Base-by-base conservation (phyloP, 345 rosid species). In the Nephelium lappaceum region DNA sequence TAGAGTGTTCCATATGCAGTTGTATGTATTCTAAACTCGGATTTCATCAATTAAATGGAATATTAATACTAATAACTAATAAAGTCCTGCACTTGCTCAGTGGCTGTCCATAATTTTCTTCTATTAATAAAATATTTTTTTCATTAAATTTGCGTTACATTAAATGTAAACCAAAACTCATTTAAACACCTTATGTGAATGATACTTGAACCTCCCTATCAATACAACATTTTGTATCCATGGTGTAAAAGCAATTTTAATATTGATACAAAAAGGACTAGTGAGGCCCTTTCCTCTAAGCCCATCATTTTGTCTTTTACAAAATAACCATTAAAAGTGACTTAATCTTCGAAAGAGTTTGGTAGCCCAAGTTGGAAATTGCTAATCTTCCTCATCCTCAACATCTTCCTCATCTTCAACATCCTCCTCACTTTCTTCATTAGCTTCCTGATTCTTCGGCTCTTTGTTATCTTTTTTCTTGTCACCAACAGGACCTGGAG, bases 341-440 rank as follows among this genome's bases (percentile, higher is more conserved):
- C 53, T 38, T 76, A 21, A 51, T 67, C 5, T 68, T 11, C 31
- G 2, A 69, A 5, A 36, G 8, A 36, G n/a, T 12, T 8, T 41
- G 69, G 18, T 1, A 41, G 18, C 53, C 12, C 55, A 16, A 45
- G 15, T 79, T 6, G 73, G 12, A 25, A 41, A 47, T 49, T 62
- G 9, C 68, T 80, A 85, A 58, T 78, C 84, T 45, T 83, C 84
- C 8, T 78, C 65, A 66, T 72, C 76, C 42, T 74, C 76, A 15
- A 42, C 80, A 24, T 43, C 65, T 0, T 80, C 82, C 12, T 57
- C 41, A 2, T 60, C 77, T 51, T 66, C 75, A 27, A 7, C 51
- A 45, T 8, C 51, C 12, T 80, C 79, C 6, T 45, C 71, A 19
- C 21, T 61, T 5, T 72, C 85, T 1, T 14, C 82, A 16, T 0